A percentile compares a stretch with the other conserved stretches of the same genome.
Evolutionary conservation across 768 basidiomycete species (phyloP).

Genomic region (Mycena rosella): DNA sequence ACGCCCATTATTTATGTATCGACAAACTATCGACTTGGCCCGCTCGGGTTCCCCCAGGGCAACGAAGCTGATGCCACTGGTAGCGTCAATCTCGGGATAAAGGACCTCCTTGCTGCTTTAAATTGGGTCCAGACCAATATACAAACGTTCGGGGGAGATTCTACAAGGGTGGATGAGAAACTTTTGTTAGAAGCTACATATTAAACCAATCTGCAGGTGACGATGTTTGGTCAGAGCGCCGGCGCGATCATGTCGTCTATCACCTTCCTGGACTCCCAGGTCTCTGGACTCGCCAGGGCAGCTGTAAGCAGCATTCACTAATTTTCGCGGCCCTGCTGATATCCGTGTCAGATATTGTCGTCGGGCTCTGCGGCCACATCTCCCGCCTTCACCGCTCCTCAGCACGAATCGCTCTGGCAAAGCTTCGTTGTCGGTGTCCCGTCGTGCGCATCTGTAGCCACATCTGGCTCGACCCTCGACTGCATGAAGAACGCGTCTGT

Average conservation of each 20-base stretch:
- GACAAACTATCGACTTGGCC: not conserved
- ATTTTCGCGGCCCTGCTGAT: no score
- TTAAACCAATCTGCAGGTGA: not conserved
- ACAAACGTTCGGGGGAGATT: not conserved
- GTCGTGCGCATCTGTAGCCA: conserved; percentile 1
- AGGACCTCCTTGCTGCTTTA: not conserved
- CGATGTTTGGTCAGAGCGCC: not conserved
- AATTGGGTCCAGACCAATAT: not conserved
- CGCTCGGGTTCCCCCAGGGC: not conserved
- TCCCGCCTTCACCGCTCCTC: not conserved
- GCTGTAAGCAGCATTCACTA: not conserved
- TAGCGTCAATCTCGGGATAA: not conserved
- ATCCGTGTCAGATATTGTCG: conserved; percentile 1
- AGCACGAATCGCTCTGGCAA: conserved; percentile 5
- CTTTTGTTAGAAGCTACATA: no score
- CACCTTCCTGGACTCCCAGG: not conserved
- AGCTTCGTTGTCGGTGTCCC: conserved; percentile 1
- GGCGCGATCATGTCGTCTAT: conserved; percentile 4
- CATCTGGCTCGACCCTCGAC: not conserved
- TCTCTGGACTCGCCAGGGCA: conserved; percentile 9
- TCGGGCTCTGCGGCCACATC: conserved; percentile 9
- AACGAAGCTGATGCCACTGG: not conserved
- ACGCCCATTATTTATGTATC: not conserved
- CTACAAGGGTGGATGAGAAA: not conserved
- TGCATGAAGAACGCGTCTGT: conserved; percentile 10